Evolutionary conservation across 805 yeast species (phyloP), one percentile per base, ranked within the genome.

Genomic region (Schwanniomyces vanrijiae): DNA sequence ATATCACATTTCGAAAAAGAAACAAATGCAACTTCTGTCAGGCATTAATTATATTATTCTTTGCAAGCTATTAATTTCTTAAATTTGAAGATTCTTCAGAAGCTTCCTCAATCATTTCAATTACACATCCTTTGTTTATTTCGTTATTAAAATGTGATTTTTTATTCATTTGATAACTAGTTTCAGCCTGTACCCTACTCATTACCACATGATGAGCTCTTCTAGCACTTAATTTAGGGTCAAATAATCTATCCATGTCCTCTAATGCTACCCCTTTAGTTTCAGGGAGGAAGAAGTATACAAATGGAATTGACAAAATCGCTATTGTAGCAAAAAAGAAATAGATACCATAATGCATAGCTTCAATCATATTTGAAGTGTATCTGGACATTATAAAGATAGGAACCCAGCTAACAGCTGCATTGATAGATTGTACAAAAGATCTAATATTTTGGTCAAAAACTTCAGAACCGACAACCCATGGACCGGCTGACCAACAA

Each of bases 401-500:
- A 6, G 73, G 72, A 22, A 68, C 64, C 74, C 73, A 68, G 28
- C 68, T 64, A 24, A 66, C 67, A 10, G 73, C 73, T 2, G 73
- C 71, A 52, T 68, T 68, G 47, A 69, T 66, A 45, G 72, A 71
- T 54, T 68, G 73, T 34, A 65, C 69, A 44, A 70, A 68, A 18
- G 72, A 62, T 43, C 75, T 55, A 51, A 70, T 66, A 46, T 69
- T 68, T 51, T 68, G 73, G 55, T 68, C 73, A 51, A 68, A 70
- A 4, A 69, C 64, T 49, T 70, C 75, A 39, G 66, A 50, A 3
- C 75, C 74, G 33, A 68, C 66, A 22, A 70, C 73, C 53, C 65
- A 70, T 5, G 74, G 75, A 18, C 73, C 73, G 0, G 70, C 73
- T 4, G 70, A 64, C 75, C 74, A 69, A 4, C 72, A 73, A 33